Conservation (phyloP, 2,329 filamentous ascomycete species). For the Diaporthe vexans region DNA sequence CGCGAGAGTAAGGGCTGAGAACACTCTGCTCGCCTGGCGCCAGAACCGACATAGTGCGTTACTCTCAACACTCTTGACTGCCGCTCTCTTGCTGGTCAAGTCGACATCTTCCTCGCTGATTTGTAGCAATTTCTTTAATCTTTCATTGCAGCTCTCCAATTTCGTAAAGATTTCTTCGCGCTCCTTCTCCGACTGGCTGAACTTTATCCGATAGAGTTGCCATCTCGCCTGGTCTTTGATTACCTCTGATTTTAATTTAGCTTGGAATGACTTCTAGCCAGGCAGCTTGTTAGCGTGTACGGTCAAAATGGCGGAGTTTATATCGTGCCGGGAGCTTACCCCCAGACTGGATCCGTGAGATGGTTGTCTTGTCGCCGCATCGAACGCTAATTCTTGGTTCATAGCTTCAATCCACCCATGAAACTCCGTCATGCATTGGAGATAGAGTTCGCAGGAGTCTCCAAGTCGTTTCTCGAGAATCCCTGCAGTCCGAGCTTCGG, state of each 20-base stretch:
- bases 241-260: no score
- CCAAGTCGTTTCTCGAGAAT: neutral
- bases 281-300: neutral
- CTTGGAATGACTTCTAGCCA: neutral
- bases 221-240: neutral
- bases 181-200: conserved; percentile 1
- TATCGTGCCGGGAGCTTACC: neutral
- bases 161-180: neutral
- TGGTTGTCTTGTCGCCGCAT: neutral
- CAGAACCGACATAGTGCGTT: neutral
- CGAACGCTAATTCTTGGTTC: neutral
- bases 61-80: neutral
- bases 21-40: neutral
- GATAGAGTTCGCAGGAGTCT: neutral
- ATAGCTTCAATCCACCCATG: neutral
- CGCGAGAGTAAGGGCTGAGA: neutral
- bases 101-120: neutral
- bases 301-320: neutral
- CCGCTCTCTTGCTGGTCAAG: neutral
- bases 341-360: no score
- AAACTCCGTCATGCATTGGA: neutral
- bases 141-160: neutral
- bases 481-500: neutral
- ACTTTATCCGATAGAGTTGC: neutral
- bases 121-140: neutral